These are phyloP conservation scores for Chaetomiaceae sp. DNA, from an alignment of 2,329 filamentous ascomycete species.

Conservation along the genomic window DNA sequence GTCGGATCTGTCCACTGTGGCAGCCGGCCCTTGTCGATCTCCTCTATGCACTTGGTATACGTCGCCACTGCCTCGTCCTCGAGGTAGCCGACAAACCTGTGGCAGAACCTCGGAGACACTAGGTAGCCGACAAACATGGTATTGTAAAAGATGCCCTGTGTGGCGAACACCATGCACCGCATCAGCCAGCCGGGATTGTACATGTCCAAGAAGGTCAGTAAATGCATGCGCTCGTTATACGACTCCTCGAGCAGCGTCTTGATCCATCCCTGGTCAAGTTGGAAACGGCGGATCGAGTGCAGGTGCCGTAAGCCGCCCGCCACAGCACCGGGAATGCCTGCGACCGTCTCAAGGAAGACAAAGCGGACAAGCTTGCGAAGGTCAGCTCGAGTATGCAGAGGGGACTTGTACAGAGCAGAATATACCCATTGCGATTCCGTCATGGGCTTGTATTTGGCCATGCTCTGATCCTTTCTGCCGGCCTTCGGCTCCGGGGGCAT, in stretches of 20 bases:
- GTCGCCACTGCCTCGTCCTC: conserved; percentile 97
- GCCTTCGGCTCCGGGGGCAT: conserved; percentile 65
- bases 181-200: conserved; percentile 76
- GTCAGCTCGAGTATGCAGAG: not conserved
- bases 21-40: conserved; percentile 77
- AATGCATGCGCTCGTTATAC: conserved; percentile 89
- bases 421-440: conserved; percentile 77
- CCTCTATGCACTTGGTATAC: conserved; percentile 82
- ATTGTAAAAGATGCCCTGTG: conserved; percentile 96
- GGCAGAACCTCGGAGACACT: conserved; percentile 76
- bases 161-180: conserved; percentile 81
- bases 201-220: conserved; percentile 79
- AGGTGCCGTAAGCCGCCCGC: conserved; percentile 89
- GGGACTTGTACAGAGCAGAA: too few species aligned
- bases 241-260: conserved; percentile 85
- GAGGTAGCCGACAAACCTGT: conserved; percentile 92
- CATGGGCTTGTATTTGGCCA: conserved; percentile 55
- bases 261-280: conserved; percentile 94
- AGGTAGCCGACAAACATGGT: conserved; percentile 85
- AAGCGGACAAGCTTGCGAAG: conserved; percentile 63
- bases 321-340: conserved; percentile 94
- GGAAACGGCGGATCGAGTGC: conserved; percentile 74
- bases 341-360: conserved; percentile 89
- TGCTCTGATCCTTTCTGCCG: conserved; percentile 46
- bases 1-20: conserved; percentile 69